Evolutionary conservation across 2,329 filamentous ascomycete genomes (phyloP), one percentile per base, ranked within the genome.

Genomic region (Grosmannia serpens): DNA sequence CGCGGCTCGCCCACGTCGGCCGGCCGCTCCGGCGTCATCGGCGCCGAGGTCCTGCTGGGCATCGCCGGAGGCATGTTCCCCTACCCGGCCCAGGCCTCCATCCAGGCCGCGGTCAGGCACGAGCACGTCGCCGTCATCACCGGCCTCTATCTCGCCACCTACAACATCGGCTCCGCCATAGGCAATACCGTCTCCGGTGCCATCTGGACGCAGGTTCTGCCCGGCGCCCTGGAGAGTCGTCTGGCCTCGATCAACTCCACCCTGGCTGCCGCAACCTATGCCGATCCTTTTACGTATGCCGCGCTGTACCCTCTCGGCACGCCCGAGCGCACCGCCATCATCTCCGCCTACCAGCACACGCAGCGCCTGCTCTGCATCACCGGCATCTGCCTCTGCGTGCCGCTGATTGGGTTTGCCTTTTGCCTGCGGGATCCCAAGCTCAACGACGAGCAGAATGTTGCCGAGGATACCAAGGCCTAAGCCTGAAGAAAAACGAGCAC

Each of bases 51-150:
- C 9, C 70, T 86, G 6, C 74, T 87, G 1, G 84, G 84, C 63
- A 74, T 86, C 56, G 82, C 81, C 1, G 83, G 83, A 49, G 84
- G 84, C 55, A 73, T 87, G 70, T 86, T 86, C 69, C 73, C 76
- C 0, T 78, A 77, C 65, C 73, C 75, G 4, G 71, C 75, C 0
- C 75, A 77, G 64, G 75, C 75, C 1, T 75, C 74, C 2, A 67
- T 77, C 1, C 75, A 78, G 63, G 66, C 70, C 24, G 65, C 66
- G 26, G 65, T 76, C 56, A 70, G 69, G 63, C 76, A 78, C 67
- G 75, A 78, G 67, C 67, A 86, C 64, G 73, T 87, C 35, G 84
- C 84, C 50, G 79, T 85, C 62, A 78, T 87, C 62, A 87, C 83
- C 0, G 82, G 79, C 47, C 68, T 86, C 22, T 86, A 80, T 66